phyloP scores from a whole-genome alignment of 345 rosid genomes.

The Hibiscus tridactylites region DNA sequence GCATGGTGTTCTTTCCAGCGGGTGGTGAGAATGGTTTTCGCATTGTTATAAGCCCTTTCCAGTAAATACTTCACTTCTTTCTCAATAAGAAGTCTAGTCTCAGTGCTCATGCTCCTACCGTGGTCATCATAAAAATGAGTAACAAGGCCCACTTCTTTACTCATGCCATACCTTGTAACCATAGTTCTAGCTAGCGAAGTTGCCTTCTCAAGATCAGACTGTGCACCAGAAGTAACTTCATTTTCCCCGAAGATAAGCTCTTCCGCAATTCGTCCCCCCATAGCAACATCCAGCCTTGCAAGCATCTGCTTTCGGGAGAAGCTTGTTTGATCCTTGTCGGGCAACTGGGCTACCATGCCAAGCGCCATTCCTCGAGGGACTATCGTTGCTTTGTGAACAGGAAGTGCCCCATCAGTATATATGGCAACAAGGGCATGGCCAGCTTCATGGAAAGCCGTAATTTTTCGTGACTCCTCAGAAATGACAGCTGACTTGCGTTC shows the following conservation, averaged over 20 bases:
- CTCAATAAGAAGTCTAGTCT: background rate
- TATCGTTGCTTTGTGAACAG: background rate
- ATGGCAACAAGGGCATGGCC: background rate
- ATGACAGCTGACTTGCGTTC: background rate
- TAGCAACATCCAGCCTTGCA: constrained; percentile 80
- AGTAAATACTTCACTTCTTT: background rate
- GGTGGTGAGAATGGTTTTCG: background rate
- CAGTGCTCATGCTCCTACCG: background rate
- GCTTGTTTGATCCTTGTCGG: constrained; percentile 32
- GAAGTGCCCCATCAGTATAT: background rate
- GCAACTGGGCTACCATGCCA: background rate
- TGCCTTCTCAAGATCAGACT: constrained; percentile 74
- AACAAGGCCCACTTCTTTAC: constrained; percentile 58
- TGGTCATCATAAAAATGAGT: constrained; percentile 62
- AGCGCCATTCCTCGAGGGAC: background rate
- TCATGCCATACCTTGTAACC: constrained; percentile 56
- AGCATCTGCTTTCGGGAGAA: constrained; percentile 87
- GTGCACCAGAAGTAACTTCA: constrained; percentile 84
- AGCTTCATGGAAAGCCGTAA: background rate
- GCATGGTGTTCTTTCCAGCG: background rate
- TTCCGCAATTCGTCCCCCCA: constrained; percentile 80
- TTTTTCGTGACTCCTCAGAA: background rate
- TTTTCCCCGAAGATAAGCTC: constrained; percentile 49
- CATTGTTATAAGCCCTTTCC: background rate
- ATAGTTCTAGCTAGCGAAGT: constrained; percentile 74